Evolutionary conservation across 2,329 filamentous ascomycete species (phyloP).

Genomic region (Fusarium tanahbumbuense): DNA sequence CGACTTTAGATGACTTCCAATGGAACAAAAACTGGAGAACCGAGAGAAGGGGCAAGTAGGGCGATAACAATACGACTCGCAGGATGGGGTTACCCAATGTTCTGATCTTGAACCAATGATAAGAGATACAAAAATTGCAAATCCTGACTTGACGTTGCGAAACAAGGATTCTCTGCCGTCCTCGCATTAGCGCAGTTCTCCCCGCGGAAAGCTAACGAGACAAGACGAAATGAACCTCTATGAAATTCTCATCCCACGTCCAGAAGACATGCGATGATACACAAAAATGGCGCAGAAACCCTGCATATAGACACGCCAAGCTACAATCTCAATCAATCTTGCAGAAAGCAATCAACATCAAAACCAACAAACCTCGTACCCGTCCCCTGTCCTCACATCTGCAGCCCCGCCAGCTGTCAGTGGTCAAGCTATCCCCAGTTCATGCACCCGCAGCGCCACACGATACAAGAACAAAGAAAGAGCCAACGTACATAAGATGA

Average conservation of each 20-base stretch:
- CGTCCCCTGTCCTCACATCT: neutral
- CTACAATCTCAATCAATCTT: neutral
- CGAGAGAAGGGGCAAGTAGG: neutral
- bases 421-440: neutral
- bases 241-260: fast-evolving
- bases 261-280: fast-evolving
- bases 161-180: neutral
- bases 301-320: neutral
- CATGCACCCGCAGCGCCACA: neutral
- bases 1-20: conserved; percentile 9
- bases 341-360: neutral
- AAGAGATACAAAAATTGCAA: neutral
- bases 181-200: conserved; percentile 30
- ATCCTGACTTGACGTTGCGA: neutral
- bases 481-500: conserved; percentile 1
- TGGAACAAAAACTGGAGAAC: too few species aligned
- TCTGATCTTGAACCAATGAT: neutral
- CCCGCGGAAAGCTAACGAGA: neutral
- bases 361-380: neutral
- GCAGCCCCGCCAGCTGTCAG: conserved; percentile 1
- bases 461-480: neutral
- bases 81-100: neutral
- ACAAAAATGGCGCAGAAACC: neutral
- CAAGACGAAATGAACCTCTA: neutral
- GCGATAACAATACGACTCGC: neutral